These are phyloP conservation scores for Calonectria montana DNA, from an alignment of 2,329 filamentous ascomycete species.

Conservation along the genomic window DNA sequence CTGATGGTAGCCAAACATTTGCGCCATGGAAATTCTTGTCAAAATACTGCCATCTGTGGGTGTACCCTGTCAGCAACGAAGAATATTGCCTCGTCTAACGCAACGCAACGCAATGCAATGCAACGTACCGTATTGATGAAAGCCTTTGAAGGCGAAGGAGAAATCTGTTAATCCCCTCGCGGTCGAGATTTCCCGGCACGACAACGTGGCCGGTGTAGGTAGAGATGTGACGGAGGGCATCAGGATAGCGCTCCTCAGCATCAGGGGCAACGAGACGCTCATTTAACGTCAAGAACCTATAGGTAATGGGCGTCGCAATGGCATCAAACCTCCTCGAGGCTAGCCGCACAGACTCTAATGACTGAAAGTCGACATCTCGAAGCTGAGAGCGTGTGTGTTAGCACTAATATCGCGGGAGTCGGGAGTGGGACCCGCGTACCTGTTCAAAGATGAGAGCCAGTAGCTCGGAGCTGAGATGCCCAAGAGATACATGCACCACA, in stretches of 20 bases:
- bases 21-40: constrained; percentile 39
- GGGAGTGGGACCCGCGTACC: constrained; percentile 41
- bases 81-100: not conserved
- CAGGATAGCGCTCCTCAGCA: constrained; percentile 47
- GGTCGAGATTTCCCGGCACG: constrained; percentile 54
- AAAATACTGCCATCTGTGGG: constrained; percentile 56
- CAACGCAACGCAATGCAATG: not conserved
- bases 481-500: constrained; percentile 28
- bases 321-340: constrained; percentile 54
- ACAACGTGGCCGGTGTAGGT: constrained; percentile 54
- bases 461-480: constrained; percentile 56
- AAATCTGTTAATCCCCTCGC: constrained; percentile 48
- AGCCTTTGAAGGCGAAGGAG: constrained; percentile 51
- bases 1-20: constrained; percentile 51
- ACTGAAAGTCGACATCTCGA: constrained; percentile 48
- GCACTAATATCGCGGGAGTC: constrained; percentile 1
- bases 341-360: constrained; percentile 50
- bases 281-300: constrained; percentile 53
- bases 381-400: constrained; percentile 47
- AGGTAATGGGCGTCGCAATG: constrained; percentile 57
- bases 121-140: constrained; percentile 52
- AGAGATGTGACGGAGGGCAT: constrained; percentile 50
- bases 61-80: constrained; percentile 23
- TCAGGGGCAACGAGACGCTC: constrained; percentile 49
- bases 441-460: constrained; percentile 55